phyloP scores from a whole-genome alignment of 108 stramenopile species.

The Fistulifera solaris region DNA sequence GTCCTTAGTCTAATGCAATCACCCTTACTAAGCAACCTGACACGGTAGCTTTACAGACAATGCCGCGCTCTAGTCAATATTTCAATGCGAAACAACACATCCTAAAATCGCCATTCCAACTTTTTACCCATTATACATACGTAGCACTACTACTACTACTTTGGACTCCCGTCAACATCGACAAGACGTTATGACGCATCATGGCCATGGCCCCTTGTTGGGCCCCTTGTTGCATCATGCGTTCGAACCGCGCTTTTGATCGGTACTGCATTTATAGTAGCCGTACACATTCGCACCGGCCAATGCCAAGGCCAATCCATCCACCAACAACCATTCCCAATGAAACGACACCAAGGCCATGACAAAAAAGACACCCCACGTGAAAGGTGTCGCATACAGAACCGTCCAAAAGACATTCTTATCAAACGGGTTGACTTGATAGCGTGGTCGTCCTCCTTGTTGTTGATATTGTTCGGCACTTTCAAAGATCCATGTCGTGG shows the following conservation, averaged over 20 bases:
- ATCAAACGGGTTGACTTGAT: slow-evolving; percentile 61
- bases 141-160: background rate
- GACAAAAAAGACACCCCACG: slow-evolving; percentile 67
- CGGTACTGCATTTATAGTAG: slow-evolving; percentile 90
- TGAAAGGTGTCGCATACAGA: slow-evolving; percentile 74
- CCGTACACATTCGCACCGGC: slow-evolving; percentile 89
- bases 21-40: too few species aligned
- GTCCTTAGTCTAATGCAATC: too few species aligned
- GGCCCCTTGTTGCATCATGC: slow-evolving; percentile 59
- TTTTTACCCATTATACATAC: background rate
- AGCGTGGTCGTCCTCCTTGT: background rate
- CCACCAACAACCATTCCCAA: slow-evolving; percentile 82
- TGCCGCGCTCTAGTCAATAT: too few species aligned
- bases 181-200: slow-evolving; percentile 24
- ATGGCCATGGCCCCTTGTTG: slow-evolving; percentile 54
- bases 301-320: slow-evolving; percentile 71
- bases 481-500: slow-evolving; percentile 92
- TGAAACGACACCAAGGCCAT: slow-evolving; percentile 70
- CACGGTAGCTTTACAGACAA: too few species aligned
- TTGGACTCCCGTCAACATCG: slow-evolving; percentile 9
- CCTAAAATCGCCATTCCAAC: too few species aligned
- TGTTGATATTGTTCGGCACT: slow-evolving; percentile 23
- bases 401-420: slow-evolving; percentile 87
- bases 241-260: slow-evolving; percentile 70
- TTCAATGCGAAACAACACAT: too few species aligned